Base-by-base conservation (phyloP, 2,329 filamentous ascomycete genomes). In the Emmonsiellopsis sp. region DNA sequence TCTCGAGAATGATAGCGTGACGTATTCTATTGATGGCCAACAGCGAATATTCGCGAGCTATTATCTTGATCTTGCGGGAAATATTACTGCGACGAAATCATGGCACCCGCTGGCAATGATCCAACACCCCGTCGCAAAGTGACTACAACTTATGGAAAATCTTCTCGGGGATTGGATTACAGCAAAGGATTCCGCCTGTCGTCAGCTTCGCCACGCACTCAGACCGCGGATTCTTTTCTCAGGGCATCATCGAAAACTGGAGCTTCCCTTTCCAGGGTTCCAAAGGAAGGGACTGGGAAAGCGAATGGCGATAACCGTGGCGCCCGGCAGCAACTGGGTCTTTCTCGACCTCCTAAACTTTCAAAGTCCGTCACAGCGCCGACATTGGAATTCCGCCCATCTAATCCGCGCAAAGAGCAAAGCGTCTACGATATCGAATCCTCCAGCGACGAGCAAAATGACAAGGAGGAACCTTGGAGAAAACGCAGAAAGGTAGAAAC, bases 341-440 rank as follows among this genome's bases (percentile, higher is more conserved):
- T 34, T 15, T 34, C 38, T 13, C 46, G 37, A 26, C 20, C 46
- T 3, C 32, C 46, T 8, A 13, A 16, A 26, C 15, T 38, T 11
- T 9, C 32, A 11, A 48, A 48, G 30, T 35, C 46, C 10, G 20
- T 35, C 26, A 40, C 16, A 26, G 13, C 46, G 16, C 4, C 46
- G 10, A 10, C 46, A n/a, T 49, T 35, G 6, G 34, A 49, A 26
- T 26, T 26, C 20, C 20, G 20, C 16, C 46, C 13, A 49, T 16
- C 46, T 49, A 49, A 26, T 15, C 6, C 7, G 11, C 7, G 26
- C 2, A 44, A 50, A 52, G 41, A 44, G 11, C 13, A 37, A 15
- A 43, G 34, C 45, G 51, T 66, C 30, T 66, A 59, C 49, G 64
- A 67, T 38, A 46, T 65, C 20, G 59, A 59, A 9, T 64, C 63